Evolutionary conservation across 108 stramenopile genomes (phyloP), one percentile per base, ranked within the genome.

Genomic region (Mayamaea pseudoterrestris): DNA sequence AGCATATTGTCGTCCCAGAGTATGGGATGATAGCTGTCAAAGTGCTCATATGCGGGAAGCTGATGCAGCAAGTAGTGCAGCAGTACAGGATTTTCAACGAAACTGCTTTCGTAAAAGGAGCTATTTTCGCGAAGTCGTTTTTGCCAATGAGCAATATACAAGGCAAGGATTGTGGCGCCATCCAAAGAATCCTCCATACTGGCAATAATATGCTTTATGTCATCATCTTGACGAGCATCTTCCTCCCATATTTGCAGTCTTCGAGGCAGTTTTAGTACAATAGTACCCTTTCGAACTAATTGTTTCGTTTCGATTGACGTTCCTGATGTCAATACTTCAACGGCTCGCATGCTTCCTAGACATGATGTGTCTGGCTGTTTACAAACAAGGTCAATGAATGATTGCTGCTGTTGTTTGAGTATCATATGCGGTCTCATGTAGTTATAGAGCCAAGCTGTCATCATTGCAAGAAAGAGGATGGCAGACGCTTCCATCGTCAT

Each of bases 201-300:
- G 2, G 27, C 2, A 21, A 52, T 39, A 21, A 24, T 25, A 3
- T 36, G 13, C n/a, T 25, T 22, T 21, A 52, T 34, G 6, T 31
- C 29, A 27, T 27, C 18, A 47, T 83, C 78, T 11, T 79, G 62
- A 17, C 80, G 59, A 16, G 86, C 81, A 66, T 88, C 86, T 57
- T 78, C 53, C 62, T 88, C 86, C 81, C 81, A 81, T 30, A 88
- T 57, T 66, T 80, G 81, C 20, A 77, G 46, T 20, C 60, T 57
- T 7, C 86, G 79, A 35, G 86, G 86, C 27, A 88, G 49, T 34
- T 39, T 53, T 61, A 81, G 74, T 2, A 88, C 36, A 7, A 65
- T 57, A 35, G 63, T 63, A 0, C 72, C 74, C 12, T 36, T 29
- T 24, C 36, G 32, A 39, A 88, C 78, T 17, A 23, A 25, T 50